phyloP scores from a whole-genome alignment of 2,329 filamentous ascomycete species.

The Dryadomyces sulphureus region DNA sequence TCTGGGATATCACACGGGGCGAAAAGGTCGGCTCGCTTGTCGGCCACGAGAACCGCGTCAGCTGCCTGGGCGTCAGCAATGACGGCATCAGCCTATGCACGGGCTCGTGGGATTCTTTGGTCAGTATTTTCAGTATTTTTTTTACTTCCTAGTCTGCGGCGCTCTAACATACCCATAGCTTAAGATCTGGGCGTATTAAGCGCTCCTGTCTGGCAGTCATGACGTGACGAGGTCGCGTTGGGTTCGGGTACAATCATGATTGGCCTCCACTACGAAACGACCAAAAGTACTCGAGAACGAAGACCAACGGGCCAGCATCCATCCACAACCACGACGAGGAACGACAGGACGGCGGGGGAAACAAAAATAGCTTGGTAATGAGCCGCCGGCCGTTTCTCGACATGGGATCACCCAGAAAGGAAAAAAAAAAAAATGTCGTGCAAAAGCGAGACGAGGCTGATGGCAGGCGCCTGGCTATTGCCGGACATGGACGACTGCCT shows the following conservation, averaged over 20 bases:
- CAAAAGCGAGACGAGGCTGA: neutral
- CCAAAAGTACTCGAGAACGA: neutral
- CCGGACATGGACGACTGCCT: neutral
- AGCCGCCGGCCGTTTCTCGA: neutral
- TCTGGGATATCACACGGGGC: slow-evolving; percentile 93
- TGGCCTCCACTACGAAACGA: neutral
- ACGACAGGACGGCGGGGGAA: neutral
- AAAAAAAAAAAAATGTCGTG: neutral
- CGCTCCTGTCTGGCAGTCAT: slow-evolving; percentile 1
- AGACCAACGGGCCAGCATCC: neutral
- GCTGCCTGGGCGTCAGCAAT: slow-evolving; percentile 96
- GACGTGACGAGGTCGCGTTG: slow-evolving; percentile 7
- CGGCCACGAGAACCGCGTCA: slow-evolving; percentile 96
- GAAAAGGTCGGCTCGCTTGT: slow-evolving; percentile 95
- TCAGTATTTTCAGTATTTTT: slow-evolving; percentile 34
- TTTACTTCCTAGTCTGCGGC: neutral
- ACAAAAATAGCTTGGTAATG: neutral
- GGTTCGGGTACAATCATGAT: neutral
- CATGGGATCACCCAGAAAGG: neutral
- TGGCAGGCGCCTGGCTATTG: neutral
- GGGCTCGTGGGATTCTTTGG: slow-evolving; percentile 97
- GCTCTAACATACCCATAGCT: slow-evolving; percentile 38
- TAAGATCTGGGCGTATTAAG: slow-evolving; percentile 76
- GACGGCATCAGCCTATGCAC: slow-evolving; percentile 98
- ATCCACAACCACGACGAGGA: too few relatives aligned